phyloP scores from a whole-genome alignment of 2,329 filamentous ascomycete species.

The Hymenoscyphus fraxineus region DNA sequence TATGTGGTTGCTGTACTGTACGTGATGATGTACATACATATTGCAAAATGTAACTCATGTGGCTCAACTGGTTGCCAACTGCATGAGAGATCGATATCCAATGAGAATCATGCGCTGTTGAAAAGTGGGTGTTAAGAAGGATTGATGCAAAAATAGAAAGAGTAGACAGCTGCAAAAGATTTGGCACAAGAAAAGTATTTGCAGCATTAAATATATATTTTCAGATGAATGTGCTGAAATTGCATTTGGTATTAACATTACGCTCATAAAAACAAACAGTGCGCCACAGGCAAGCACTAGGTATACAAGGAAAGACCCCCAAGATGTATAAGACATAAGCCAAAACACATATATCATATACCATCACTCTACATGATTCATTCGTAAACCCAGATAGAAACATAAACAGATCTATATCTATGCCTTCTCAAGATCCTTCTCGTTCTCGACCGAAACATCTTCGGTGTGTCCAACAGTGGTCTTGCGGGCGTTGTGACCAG shows the following conservation, averaged over 20 bases:
- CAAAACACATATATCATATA: not conserved
- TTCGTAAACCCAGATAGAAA: not conserved
- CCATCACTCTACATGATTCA: not conserved
- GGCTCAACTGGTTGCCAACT: no score
- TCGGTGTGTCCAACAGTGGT: not conserved
- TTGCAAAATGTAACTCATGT: no score
- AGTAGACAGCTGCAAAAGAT: no score
- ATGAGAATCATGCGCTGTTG: no score
- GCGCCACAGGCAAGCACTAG: not conserved
- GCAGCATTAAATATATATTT: no score
- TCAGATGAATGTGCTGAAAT: not conserved
- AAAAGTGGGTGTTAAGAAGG: no score
- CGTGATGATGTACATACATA: no score
- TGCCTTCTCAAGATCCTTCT: not conserved
- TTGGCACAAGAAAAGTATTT: no score
- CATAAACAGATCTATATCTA: not conserved
- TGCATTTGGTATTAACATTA: not conserved
- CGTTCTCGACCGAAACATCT: not conserved
- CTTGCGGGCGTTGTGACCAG: constrained; percentile 8
- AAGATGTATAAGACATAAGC: not conserved
- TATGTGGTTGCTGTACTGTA: no score
- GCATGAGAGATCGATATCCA: no score
- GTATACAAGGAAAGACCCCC: not conserved
- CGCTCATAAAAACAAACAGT: constrained; percentile 1
- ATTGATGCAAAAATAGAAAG: no score